phyloP scores from a whole-genome alignment of 2,329 filamentous ascomycete genomes.

The Pestalotiopsis fici region DNA sequence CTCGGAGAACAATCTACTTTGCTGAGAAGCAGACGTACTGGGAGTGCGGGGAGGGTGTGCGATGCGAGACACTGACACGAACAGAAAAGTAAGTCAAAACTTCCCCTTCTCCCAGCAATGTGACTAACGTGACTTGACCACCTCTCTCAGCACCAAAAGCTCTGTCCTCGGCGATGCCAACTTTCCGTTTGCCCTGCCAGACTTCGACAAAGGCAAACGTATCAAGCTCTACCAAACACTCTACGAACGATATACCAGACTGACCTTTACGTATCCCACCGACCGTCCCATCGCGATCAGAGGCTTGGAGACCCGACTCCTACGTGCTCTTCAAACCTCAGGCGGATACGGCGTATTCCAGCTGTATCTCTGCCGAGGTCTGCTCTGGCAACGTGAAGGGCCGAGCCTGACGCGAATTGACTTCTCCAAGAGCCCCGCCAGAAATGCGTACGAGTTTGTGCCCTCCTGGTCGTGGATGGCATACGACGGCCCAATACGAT shows the following conservation, averaged over 20 bases:
- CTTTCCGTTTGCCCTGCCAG: slow-evolving; percentile 14
- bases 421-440: background rate
- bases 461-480: slow-evolving; percentile 8
- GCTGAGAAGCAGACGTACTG: slow-evolving; percentile 16
- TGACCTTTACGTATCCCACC: slow-evolving; percentile 12
- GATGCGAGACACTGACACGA: slow-evolving; percentile 16
- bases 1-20: slow-evolving; percentile 16
- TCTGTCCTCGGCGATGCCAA: background rate
- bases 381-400: background rate
- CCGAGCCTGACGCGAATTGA: background rate
- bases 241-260: slow-evolving; percentile 16
- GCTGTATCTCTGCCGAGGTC: background rate
- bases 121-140: background rate
- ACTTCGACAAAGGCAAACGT: slow-evolving; percentile 16
- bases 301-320: background rate
- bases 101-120: background rate
- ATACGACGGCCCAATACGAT: background rate
- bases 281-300: background rate
- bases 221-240: slow-evolving; percentile 16
- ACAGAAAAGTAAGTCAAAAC: slow-evolving; percentile 16
- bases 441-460: background rate
- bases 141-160: background rate
- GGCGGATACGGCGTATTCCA: slow-evolving; percentile 15
- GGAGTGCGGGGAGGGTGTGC: slow-evolving; percentile 17
- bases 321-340: slow-evolving; percentile 8